Conservation (phyloP, 805 yeast genomes). For the Vanderwaltozyma polyspora region DNA sequence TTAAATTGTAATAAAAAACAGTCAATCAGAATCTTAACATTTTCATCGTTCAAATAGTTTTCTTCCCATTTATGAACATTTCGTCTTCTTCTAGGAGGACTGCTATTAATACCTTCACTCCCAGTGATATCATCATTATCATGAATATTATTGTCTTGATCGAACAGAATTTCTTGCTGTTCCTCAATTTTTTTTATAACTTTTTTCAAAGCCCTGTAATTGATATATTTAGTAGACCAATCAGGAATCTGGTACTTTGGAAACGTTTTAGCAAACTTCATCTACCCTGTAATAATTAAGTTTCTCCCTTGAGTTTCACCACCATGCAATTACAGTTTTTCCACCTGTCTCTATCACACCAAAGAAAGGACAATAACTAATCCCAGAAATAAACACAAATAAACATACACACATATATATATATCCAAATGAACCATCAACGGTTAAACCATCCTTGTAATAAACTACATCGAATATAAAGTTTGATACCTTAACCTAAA, state of each 20-base stretch:
- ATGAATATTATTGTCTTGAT: slow-evolving; percentile 10
- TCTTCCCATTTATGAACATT: slow-evolving; percentile 3
- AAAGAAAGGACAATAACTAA: too few relatives aligned
- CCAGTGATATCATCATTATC: slow-evolving; percentile 3
- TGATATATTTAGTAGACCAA: slow-evolving; percentile 74
- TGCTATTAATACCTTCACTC: not conserved
- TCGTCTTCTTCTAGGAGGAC: slow-evolving; percentile 9
- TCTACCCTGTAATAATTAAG: slow-evolving; percentile 13
- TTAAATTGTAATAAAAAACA: slow-evolving; percentile 70
- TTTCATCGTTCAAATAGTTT: slow-evolving; percentile 28
- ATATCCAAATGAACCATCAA: too few relatives aligned
- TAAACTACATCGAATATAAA: too few relatives aligned
- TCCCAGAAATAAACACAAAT: too few relatives aligned
- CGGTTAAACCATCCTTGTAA: too few relatives aligned
- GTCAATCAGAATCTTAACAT: slow-evolving; percentile 39
- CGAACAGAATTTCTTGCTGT: slow-evolving; percentile 29
- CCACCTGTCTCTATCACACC: too few relatives aligned
- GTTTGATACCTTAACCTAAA: too few relatives aligned
- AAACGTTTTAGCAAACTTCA: slow-evolving; percentile 79
- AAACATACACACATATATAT: too few relatives aligned
- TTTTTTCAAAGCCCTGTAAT: slow-evolving; percentile 75
- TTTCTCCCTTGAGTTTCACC: not conserved
- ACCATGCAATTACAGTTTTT: not conserved
- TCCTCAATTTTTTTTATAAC: slow-evolving; percentile 54
- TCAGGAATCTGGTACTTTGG: slow-evolving; percentile 85